A percentile compares a stretch with the other conserved stretches of the same genome.
Conservation (phyloP, 2,329 filamentous ascomycete genomes). For the Chaetomiaceae sp. region DNA sequence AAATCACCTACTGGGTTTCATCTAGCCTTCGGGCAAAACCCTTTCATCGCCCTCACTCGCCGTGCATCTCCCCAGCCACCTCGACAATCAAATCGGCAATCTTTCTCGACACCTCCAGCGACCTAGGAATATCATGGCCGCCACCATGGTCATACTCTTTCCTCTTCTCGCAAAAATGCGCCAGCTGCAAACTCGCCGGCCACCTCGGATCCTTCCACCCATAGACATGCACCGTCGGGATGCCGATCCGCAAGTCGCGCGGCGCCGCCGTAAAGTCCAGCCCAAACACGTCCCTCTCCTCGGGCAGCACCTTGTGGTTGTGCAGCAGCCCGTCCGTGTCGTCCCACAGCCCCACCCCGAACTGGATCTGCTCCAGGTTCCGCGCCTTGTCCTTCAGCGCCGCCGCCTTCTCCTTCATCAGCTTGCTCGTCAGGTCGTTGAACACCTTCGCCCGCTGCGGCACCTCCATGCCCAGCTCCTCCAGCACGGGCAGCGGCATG, state of each 20-base stretch:
- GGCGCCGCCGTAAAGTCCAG: constrained; percentile 34
- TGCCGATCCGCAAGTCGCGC: constrained; percentile 29
- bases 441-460: constrained; percentile 32
- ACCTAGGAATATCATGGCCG: constrained; percentile 38
- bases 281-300: constrained; percentile 32
- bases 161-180: constrained; percentile 32
- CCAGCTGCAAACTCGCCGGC: constrained; percentile 35
- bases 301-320: constrained; percentile 28
- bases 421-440: constrained; percentile 26
- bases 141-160: constrained; percentile 36
- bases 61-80: constrained; percentile 18
- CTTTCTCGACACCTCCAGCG: constrained; percentile 30
- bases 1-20: too few species aligned
- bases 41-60: too few species aligned
- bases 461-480: constrained; percentile 34
- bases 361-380: constrained; percentile 28
- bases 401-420: constrained; percentile 29
- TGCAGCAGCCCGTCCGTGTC: constrained; percentile 32
- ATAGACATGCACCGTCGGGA: constrained; percentile 37
- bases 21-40: too few species aligned
- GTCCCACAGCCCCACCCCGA: constrained; percentile 34
- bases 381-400: constrained; percentile 26
- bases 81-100: constrained; percentile 32
- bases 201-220: constrained; percentile 36
- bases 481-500: constrained; percentile 34